Evolutionary conservation across 192 early-diverging fungal species (phyloP).

Genomic region (Entophlyctis luteolus): DNA sequence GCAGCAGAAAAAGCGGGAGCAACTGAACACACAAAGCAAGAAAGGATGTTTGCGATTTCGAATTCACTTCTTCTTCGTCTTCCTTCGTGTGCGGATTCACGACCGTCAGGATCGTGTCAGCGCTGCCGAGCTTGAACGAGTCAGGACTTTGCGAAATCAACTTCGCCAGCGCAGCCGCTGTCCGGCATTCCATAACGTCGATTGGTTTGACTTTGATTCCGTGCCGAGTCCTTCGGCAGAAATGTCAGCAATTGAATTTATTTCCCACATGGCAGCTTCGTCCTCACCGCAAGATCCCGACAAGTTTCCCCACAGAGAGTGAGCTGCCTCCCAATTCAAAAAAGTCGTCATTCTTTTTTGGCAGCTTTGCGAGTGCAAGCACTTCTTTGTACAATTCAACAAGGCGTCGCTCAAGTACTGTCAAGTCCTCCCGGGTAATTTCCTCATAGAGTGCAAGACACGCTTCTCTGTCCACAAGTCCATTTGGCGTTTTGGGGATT

Average conservation of each 20-base stretch:
- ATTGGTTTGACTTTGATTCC: conserved; percentile 20
- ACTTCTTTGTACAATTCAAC: conserved; percentile 30
- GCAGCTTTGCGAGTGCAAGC: conserved; percentile 17
- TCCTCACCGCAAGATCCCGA: not conserved
- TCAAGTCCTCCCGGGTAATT: not conserved
- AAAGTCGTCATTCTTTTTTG: conserved; percentile 35
- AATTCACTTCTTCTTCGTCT: not conserved
- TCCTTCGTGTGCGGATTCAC: too few species aligned
- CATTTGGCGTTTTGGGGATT: not conserved
- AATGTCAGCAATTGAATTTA: not conserved
- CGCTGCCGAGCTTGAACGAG: not conserved
- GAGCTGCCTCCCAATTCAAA: conserved; percentile 43
- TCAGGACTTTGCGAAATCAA: not conserved
- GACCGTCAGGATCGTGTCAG: not conserved
- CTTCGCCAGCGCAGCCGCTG: not conserved
- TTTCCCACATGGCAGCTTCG: not conserved
- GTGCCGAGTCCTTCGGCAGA: not conserved
- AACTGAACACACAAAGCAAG: conserved; percentile 19
- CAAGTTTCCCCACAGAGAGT: conserved; percentile 26
- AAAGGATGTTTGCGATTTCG: conserved; percentile 6
- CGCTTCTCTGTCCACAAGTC: not conserved
- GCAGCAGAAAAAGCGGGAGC: conserved; percentile 16
- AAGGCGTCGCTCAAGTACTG: not conserved
- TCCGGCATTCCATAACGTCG: conserved; percentile 1
- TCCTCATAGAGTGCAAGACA: conserved; percentile 6